Evolutionary conservation across 768 basidiomycete genomes (phyloP).

Genomic region (Coprinopsis sp.): DNA sequence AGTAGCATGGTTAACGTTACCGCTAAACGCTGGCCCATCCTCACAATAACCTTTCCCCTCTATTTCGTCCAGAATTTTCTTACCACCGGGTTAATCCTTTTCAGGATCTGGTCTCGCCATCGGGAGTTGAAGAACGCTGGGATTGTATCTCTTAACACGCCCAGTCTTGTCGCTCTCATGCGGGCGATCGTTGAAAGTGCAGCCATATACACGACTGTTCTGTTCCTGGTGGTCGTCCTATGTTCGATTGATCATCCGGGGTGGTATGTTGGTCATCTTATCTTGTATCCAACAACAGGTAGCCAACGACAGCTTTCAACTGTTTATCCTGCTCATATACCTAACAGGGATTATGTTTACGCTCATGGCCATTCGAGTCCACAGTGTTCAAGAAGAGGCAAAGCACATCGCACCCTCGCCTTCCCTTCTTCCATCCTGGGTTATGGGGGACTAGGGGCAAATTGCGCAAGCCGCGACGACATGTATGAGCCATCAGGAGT

Average conservation of each 20-base stretch:
- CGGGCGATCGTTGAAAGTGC: constrained; percentile 29
- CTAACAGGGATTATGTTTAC: constrained; percentile 27
- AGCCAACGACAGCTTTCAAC: background rate
- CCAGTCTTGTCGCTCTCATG: constrained; percentile 18
- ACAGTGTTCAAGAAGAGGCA: constrained; percentile 12
- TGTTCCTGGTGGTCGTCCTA: constrained; percentile 25
- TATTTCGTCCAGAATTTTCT: constrained; percentile 24
- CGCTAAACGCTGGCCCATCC: constrained; percentile 2
- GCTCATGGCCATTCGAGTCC: constrained; percentile 26
- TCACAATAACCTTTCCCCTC: constrained; percentile 23
- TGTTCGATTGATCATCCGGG: constrained; percentile 20
- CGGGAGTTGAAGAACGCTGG: constrained; percentile 17
- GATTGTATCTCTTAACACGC: constrained; percentile 5
- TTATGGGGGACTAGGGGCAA: background rate
- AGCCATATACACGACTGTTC: constrained; percentile 24
- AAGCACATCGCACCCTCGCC: constrained; percentile 2
- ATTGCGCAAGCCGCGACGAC: too few relatives aligned
- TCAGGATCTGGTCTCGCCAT: constrained; percentile 23
- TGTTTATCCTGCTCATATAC: background rate
- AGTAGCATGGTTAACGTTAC: background rate
- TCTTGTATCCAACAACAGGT: constrained; percentile 28
- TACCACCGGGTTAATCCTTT: constrained; percentile 25
- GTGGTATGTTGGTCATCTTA: constrained; percentile 22
- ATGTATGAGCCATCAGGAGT: too few relatives aligned
- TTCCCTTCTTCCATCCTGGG: constrained; percentile 5